These are phyloP conservation scores for Myochromella boudieri DNA, from an alignment of 768 basidiomycete genomes.

Conservation along the genomic window DNA sequence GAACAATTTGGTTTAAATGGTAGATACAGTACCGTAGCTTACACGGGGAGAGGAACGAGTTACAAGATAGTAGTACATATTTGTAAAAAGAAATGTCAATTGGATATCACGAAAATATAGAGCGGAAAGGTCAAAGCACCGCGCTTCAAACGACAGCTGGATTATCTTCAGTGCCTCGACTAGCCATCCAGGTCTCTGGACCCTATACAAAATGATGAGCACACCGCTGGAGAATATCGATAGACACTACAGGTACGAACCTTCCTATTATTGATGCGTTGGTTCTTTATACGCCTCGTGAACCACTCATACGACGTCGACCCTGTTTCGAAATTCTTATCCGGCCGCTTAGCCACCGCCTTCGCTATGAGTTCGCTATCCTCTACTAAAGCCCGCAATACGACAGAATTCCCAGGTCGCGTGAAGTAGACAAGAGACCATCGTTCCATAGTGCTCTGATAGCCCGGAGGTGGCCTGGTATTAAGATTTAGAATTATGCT, in stretches of 20 bases:
- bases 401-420: conserved; percentile 52
- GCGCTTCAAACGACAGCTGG: background rate
- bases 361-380: conserved; percentile 50
- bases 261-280: conserved; percentile 42
- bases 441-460: conserved; percentile 50
- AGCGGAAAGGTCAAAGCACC: background rate
- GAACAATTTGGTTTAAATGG: too few relatives aligned
- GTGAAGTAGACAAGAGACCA: conserved; percentile 74
- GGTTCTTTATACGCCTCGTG: conserved; percentile 41
- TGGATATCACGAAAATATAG: background rate
- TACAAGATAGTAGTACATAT: too few relatives aligned
- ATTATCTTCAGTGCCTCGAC: conserved; percentile 39
- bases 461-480: conserved; percentile 60
- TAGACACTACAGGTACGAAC: conserved; percentile 20
- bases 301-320: conserved; percentile 45
- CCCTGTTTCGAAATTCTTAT: conserved; percentile 34
- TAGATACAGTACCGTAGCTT: too few relatives aligned
- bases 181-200: conserved; percentile 46
- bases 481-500: too few relatives aligned
- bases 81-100: too few relatives aligned
- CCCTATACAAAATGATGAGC: conserved; percentile 27
- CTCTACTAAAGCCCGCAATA: conserved; percentile 51
- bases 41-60: too few relatives aligned
- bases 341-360: conserved; percentile 38
- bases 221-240: background rate